Conservation (phyloP, 2,329 filamentous ascomycete genomes). For the Arachnopeziza araneosa region DNA sequence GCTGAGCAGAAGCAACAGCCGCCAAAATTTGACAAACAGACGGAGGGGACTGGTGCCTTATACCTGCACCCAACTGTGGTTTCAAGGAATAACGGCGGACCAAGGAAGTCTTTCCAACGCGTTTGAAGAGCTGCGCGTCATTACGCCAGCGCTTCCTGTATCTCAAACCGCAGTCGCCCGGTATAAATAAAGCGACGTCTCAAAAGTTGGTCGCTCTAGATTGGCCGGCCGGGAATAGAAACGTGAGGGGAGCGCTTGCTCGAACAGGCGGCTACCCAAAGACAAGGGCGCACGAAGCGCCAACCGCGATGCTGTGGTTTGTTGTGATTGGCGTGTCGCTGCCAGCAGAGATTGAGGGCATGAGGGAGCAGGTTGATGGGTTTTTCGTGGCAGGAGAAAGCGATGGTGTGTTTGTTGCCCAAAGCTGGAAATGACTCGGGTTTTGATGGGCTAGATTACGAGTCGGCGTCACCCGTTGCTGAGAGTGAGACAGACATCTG, state of each 20-base stretch:
- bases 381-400: neutral
- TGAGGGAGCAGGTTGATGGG: conserved; percentile 47
- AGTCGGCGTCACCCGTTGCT: too few relatives aligned
- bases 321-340: conserved; percentile 57
- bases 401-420: neutral
- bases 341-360: conserved; percentile 67
- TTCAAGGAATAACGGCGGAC: neutral
- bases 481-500: too few relatives aligned
- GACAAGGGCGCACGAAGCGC: neutral
- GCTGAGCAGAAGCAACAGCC: too few relatives aligned
- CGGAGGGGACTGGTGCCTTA: too few relatives aligned
- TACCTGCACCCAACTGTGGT: too few relatives aligned
- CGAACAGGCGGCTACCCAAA: neutral
- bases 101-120: neutral
- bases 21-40: too few relatives aligned
- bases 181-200: neutral
- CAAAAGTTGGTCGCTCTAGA: neutral
- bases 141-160: neutral
- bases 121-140: neutral
- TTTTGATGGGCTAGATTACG: neutral
- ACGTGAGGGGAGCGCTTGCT: neutral
- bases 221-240: neutral
- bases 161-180: neutral
- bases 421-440: neutral
- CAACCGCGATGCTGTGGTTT: neutral